A percentile compares a stretch with the other conserved stretches of the same genome.
phyloP scores from a whole-genome alignment of 768 basidiomycete species.

The Collybiopsis confluens region DNA sequence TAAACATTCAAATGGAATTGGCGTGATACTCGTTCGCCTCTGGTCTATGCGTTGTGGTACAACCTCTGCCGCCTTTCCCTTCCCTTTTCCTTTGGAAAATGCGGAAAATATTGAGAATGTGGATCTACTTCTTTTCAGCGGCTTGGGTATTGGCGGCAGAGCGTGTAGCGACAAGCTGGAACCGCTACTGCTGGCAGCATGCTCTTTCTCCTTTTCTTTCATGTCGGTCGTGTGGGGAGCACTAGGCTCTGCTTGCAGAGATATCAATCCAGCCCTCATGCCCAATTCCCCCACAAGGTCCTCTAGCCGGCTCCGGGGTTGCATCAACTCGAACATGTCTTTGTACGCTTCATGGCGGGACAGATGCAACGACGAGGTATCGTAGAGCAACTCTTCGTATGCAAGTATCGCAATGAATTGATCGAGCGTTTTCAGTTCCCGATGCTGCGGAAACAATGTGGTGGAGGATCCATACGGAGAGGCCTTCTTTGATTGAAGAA shows the following conservation, averaged over 20 bases:
- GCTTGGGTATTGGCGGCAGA: neutral
- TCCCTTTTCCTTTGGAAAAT: conserved; percentile 1
- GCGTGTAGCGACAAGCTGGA: neutral
- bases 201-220: neutral
- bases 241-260: neutral
- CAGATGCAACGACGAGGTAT: conserved; percentile 71
- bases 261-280: conserved; percentile 25
- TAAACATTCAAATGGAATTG: conserved; percentile 34
- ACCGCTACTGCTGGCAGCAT: neutral
- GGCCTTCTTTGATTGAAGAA: conserved; percentile 13
- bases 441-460: conserved; percentile 33
- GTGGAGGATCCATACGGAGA: conserved; percentile 12
- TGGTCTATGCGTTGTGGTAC: neutral
- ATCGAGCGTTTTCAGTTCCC: conserved; percentile 74
- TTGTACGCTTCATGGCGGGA: conserved; percentile 73
- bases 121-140: conserved; percentile 1
- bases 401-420: conserved; percentile 77
- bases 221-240: neutral
- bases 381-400: conserved; percentile 72
- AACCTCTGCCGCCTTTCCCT: neutral
- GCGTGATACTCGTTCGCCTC: conserved; percentile 8
- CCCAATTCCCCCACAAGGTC: conserved; percentile 57
- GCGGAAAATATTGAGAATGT: neutral
- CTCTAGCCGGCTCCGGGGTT: conserved; percentile 73
- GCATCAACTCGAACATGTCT: conserved; percentile 73